phyloP scores from a whole-genome alignment of 768 basidiomycete species.

The Tulasnella sp. region DNA sequence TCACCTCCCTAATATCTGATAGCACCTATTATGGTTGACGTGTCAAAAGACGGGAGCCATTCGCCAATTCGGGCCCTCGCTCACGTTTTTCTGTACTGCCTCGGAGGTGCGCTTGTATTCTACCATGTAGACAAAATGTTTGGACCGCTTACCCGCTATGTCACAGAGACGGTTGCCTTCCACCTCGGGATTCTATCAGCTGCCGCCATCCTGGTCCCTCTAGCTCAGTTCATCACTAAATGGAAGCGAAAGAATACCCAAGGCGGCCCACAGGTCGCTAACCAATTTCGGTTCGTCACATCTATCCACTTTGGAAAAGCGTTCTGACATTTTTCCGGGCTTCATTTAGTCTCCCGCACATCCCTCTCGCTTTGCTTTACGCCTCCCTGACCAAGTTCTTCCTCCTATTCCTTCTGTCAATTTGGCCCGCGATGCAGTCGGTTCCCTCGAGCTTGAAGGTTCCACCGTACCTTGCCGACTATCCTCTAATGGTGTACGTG shows the following conservation, averaged over 20 bases:
- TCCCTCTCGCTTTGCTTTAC: slow-evolving; percentile 76
- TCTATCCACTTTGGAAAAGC: neutral
- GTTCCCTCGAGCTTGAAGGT: neutral
- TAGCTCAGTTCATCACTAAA: slow-evolving; percentile 39
- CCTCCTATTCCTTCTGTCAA: slow-evolving; percentile 72
- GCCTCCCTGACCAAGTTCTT: slow-evolving; percentile 82
- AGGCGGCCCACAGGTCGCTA: neutral
- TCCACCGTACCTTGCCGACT: slow-evolving; percentile 30
- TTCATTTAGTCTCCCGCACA: slow-evolving; percentile 57
- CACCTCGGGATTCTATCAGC: slow-evolving; percentile 61
- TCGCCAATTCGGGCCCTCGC: neutral
- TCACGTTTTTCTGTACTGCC: neutral
- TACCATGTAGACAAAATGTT: neutral
- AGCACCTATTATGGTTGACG: neutral
- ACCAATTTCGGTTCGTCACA: neutral
- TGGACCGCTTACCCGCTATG: neutral
- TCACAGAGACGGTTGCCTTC: slow-evolving; percentile 67
- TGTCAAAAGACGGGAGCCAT: neutral
- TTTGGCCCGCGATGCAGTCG: slow-evolving; percentile 51
- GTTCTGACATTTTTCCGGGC: neutral
- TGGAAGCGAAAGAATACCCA: neutral
- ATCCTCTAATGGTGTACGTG: slow-evolving; percentile 40
- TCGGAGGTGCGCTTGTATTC: neutral
- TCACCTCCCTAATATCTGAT: neutral
- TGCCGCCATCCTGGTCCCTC: slow-evolving; percentile 50